Base-by-base conservation (phyloP, 257 asterid genomes). In the Plectranthus barbatus region DNA sequence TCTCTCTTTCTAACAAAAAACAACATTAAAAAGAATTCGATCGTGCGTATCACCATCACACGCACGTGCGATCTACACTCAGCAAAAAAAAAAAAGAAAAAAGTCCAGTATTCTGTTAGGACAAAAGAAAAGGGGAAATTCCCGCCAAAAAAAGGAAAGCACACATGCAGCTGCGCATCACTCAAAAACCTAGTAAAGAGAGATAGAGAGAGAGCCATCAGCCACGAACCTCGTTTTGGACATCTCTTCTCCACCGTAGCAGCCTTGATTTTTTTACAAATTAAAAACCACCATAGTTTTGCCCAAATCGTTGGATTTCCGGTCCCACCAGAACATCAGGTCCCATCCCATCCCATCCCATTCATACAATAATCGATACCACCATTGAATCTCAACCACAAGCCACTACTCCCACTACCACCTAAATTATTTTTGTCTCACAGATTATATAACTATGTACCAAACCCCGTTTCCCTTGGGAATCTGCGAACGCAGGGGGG, bases 401-500 rank as follows among this genome's bases (percentile, higher is more conserved):
- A 0, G 11, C 85, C 33, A 9, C n/a, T 59, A 64, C 64, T 72
- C 31, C 33, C 62, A 26, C 86, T 89, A 84, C 84, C 19, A 53
- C 51, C 69, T 62, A 73, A 56, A 60, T 46, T 52, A 70, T 61
- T n/a, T 44, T 37, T 47, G 33, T 51, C 40, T 59, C 44, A 2
- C 31, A n/a, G n/a, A n/a, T n/a, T n/a, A n/a, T n/a, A n/a, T n/a
- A n/a, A 67, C 18, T 79, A 78, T 84, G 84, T 84, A 78, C 94
- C 81, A 79, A 74, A 76, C 56, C 86, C 86, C 84, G 68, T 5
- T 67, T 71, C 83, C 87, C 84, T 79, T 59, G 96, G 99, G 97
- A 93, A 93, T 87, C 84, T 52, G 96, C 94, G 78, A 79, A 67
- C 79, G 67, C 76, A 48, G 76, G 54, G 77, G 64, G 60, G 65